Evolutionary conservation across 1,284 basidiomycete genomes (phyloP).

Genomic region (Tilletia indica): DNA sequence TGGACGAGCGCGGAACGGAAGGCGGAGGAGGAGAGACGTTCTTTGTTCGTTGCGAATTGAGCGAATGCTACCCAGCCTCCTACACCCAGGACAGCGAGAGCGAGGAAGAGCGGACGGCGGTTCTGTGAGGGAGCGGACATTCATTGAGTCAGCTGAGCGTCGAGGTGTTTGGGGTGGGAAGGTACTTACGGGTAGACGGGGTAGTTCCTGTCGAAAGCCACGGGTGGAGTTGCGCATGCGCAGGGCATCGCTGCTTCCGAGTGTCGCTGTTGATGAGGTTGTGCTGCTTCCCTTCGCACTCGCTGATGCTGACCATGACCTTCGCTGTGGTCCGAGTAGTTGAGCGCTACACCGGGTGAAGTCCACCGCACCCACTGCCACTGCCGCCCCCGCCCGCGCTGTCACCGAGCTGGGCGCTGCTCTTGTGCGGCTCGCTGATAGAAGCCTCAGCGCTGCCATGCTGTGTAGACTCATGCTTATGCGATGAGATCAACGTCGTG

Average conservation of each 20-base stretch:
- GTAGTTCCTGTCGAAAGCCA: not conserved
- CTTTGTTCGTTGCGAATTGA: constrained; percentile 46
- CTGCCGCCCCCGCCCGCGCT: too few species aligned
- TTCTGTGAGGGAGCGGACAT: constrained; percentile 2
- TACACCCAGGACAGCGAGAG: constrained; percentile 20
- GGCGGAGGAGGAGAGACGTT: constrained; percentile 36
- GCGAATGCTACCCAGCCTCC: constrained; percentile 37
- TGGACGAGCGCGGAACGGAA: constrained; percentile 38
- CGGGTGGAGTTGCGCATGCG: not conserved
- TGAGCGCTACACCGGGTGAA: too few species aligned
- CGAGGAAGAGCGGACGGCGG: constrained; percentile 17
- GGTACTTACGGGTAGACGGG: not conserved
- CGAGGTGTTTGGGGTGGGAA: too few species aligned
- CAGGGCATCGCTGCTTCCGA: not conserved
- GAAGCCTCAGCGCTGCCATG: too few species aligned
- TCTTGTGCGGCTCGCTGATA: too few species aligned
- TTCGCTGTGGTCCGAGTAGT: too few species aligned
- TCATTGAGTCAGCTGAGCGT: not conserved
- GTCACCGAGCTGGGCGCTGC: too few species aligned
- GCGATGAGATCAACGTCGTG: too few species aligned
- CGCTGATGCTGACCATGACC: not conserved
- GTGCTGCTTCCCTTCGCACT: not conserved
- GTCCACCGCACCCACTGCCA: too few species aligned
- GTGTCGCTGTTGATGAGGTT: not conserved
- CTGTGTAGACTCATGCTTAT: too few species aligned